Base-by-base conservation (phyloP, 495 filamentous ascomycete species). In the Hypoxylon rickii region DNA sequence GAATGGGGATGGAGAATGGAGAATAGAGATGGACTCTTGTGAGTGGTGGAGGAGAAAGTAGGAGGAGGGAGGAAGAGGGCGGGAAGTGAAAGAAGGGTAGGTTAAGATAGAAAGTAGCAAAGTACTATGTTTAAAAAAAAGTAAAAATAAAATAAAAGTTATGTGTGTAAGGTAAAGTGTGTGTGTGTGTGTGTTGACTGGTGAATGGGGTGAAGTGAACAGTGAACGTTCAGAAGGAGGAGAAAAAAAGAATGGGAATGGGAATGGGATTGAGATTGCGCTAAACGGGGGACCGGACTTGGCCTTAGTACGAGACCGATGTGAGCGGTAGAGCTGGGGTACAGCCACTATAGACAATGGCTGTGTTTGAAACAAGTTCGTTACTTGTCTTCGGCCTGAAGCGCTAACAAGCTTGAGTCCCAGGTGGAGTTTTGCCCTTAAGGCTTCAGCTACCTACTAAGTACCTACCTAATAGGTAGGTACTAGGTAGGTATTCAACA, bases 161-260 rank as follows among this genome's bases (percentile, higher is more conserved):
- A 69, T 31, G 24, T 50, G 40, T 51, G 40, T 17, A 49, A 24
- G 38, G 49, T 48, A 36, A 45, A 51, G 65, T 68, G 58, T 49
- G 48, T 46, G 63, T 63, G 49, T 58, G 22, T n/a, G 36, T 31
- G 52, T 61, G 66, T 62, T 64, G 66, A 65, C 41, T 67, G 67
- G 50, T 63, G 65, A 63, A 70, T 71, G 44, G 64, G 66, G 39
- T 43, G 46, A 45, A 45, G 44, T 54, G 34, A 29, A 29, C 24
- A 2, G 15, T n/a, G 32, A 34, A 34, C 32, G 3, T 34, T 29
- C 50, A 38, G 51, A 44, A 40, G 52, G 47, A 36, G 37, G 46
- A 38, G 41, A 42, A 52, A 42, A 34, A 39, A 61, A 45, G 52
- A 61, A 61, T 46, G 58, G 58, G 52, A 45, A 56, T 55, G 49